A percentile compares a stretch with the other conserved stretches of the same genome.
These are phyloP conservation scores for Canavalia ensiformis DNA, from an alignment of 306 rosid species.

Conservation along the genomic window DNA sequence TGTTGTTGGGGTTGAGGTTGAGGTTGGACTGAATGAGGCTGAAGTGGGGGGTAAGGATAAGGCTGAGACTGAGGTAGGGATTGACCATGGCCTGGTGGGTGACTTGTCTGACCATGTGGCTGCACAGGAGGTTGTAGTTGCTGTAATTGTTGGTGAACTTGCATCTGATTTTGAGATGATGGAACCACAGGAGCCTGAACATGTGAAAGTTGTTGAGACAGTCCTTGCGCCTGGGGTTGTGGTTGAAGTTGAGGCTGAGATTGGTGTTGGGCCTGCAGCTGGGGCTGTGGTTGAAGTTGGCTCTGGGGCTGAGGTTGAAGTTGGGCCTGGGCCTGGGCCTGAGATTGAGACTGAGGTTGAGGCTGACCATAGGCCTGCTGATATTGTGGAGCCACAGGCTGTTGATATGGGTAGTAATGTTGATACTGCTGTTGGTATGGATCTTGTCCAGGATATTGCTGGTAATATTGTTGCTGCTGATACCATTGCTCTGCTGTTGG, in stretches of 20 bases:
- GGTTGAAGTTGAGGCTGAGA: conserved; percentile 50
- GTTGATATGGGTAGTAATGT: conserved; percentile 87
- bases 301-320: conserved; percentile 54
- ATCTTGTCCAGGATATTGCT: conserved; percentile 93
- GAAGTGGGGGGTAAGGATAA: conserved; percentile 62
- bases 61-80: conserved; percentile 56
- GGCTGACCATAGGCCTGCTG: conserved; percentile 75
- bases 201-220: conserved; percentile 56
- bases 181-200: conserved; percentile 51
- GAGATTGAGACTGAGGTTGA: conserved; percentile 52
- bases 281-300: conserved; percentile 52
- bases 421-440: conserved; percentile 92
- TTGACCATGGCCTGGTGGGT: conserved; percentile 68
- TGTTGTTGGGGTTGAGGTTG: conserved; percentile 69
- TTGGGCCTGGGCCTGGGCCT: conserved; percentile 46
- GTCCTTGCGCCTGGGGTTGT: conserved; percentile 59
- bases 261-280: conserved; percentile 54
- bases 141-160: conserved; percentile 70
- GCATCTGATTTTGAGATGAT: conserved; percentile 75
- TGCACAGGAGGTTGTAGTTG: conserved; percentile 65
- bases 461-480: conserved; percentile 95
- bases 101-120: conserved; percentile 66
- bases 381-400: conserved; percentile 64
- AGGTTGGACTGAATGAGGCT: conserved; percentile 60
- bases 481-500: conserved; percentile 88